phyloP scores from a whole-genome alignment of 805 yeast genomes.

The Monosporozyma aquatica region DNA sequence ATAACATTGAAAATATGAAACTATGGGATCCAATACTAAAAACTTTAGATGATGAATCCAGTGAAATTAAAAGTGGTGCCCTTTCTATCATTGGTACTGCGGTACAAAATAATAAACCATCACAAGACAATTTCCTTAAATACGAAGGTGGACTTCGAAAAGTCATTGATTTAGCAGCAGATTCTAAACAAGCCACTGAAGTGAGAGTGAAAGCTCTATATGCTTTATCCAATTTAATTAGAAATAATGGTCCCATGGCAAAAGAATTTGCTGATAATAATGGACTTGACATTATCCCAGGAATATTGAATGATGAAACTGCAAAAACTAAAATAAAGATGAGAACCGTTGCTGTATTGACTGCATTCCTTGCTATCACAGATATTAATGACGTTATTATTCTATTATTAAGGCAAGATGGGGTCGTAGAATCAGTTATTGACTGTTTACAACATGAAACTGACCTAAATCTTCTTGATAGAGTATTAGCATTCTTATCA shows the following conservation, averaged over 20 bases:
- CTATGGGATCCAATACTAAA: slow-evolving; percentile 69
- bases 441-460: slow-evolving; percentile 21
- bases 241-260: slow-evolving; percentile 56
- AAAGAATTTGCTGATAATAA: slow-evolving; percentile 42
- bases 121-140: slow-evolving; percentile 59
- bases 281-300: slow-evolving; percentile 55
- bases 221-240: slow-evolving; percentile 64
- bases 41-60: slow-evolving; percentile 38
- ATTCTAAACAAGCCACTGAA: slow-evolving; percentile 20
- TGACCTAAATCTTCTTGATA: slow-evolving; percentile 46
- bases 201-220: slow-evolving; percentile 60
- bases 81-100: slow-evolving; percentile 82
- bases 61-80: slow-evolving; percentile 46
- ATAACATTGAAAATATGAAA: slow-evolving; percentile 73
- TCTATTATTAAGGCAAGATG: slow-evolving; percentile 31
- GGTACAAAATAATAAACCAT: slow-evolving; percentile 76
- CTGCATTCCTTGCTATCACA: slow-evolving; percentile 52
- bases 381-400: slow-evolving; percentile 33
- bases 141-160: slow-evolving; percentile 40
- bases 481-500: slow-evolving; percentile 42
- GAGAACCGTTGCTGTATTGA: slow-evolving; percentile 47
- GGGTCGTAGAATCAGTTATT: slow-evolving; percentile 23
- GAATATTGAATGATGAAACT: slow-evolving; percentile 16
- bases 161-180: slow-evolving; percentile 36
- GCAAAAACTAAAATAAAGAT: slow-evolving; percentile 37